Evolutionary conservation across 192 early-diverging fungal genomes (phyloP).

Genomic region (Obelidium mucronatum): DNA sequence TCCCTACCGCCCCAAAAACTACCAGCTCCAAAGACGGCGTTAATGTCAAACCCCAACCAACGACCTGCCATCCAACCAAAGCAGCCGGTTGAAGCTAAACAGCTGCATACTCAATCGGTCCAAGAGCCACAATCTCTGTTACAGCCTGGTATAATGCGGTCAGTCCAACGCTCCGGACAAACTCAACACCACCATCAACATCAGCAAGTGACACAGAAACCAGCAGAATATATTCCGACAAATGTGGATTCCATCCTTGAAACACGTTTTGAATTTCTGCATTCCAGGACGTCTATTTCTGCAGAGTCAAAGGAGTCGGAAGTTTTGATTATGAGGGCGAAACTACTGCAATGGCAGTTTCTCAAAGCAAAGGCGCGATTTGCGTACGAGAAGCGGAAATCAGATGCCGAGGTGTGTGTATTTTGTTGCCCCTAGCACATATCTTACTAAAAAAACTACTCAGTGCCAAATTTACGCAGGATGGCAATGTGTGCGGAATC

Average conservation of each 20-base stretch:
- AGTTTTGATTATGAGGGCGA: slow-evolving; percentile 1
- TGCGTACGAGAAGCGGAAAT: slow-evolving; percentile 7
- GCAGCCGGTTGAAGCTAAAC: not conserved
- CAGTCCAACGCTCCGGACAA: not conserved
- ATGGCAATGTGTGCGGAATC: slow-evolving; percentile 5
- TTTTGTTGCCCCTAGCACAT: not conserved
- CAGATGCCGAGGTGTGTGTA: slow-evolving; percentile 22
- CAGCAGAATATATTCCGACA: not conserved
- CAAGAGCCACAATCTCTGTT: not conserved
- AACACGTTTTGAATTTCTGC: slow-evolving; percentile 5
- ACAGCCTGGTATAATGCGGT: not conserved
- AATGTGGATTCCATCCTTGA: not conserved
- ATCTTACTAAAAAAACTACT: not conserved
- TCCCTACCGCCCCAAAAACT: too few relatives aligned
- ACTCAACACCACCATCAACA: not conserved
- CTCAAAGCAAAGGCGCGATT: slow-evolving; percentile 8
- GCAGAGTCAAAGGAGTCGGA: slow-evolving; percentile 8
- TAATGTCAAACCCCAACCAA: too few relatives aligned
- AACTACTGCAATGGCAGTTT: slow-evolving; percentile 26
- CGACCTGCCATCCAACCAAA: not conserved
- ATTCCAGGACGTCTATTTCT: too few relatives aligned
- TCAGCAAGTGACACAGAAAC: not conserved
- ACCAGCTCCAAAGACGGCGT: too few relatives aligned
- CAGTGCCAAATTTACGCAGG: slow-evolving; percentile 22
- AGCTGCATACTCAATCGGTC: not conserved